A percentile compares a stretch with the other conserved stretches of the same genome.
Conservation (phyloP, 2,329 filamentous ascomycete species). For the Beauveria sp. region DNA sequence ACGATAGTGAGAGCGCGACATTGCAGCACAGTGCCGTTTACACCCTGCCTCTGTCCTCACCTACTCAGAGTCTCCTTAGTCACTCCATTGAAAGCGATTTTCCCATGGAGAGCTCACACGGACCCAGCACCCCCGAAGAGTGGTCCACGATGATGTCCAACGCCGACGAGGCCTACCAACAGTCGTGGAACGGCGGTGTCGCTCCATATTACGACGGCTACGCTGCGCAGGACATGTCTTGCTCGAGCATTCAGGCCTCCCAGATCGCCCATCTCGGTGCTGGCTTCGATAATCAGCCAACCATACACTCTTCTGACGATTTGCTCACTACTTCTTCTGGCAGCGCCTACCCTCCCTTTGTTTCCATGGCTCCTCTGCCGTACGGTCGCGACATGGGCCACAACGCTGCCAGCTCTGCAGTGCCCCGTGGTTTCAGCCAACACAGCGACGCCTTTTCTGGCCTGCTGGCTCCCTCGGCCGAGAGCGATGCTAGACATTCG, state of each 20-base stretch:
- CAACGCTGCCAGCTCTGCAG: neutral
- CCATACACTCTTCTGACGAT: constrained; percentile 1
- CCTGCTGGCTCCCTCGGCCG: neutral
- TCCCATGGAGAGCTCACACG: constrained; percentile 20
- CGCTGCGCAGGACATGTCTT: constrained; percentile 7
- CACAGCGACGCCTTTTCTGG: constrained; percentile 4
- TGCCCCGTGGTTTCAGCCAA: constrained; percentile 11
- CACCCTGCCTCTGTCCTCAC: constrained; percentile 29
- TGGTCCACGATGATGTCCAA: constrained; percentile 24
- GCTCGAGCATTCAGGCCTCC: constrained; percentile 3
- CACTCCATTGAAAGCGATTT: constrained; percentile 33
- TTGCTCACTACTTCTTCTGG: neutral
- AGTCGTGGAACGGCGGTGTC: constrained; percentile 7
- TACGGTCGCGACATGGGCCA: constrained; percentile 2
- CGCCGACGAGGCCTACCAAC: constrained; percentile 6
- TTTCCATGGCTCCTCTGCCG: constrained; percentile 5
- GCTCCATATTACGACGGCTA: constrained; percentile 10
- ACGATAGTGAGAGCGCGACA: constrained; percentile 14
- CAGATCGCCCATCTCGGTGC: constrained; percentile 9
- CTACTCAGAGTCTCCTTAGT: constrained; percentile 29
- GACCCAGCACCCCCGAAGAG: constrained; percentile 32
- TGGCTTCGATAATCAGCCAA: constrained; percentile 3
- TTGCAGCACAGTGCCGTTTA: constrained; percentile 27
- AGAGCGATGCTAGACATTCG: constrained; percentile 9
- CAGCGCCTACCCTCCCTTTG: constrained; percentile 10